phyloP scores from a whole-genome alignment of 2,329 filamentous ascomycete species.

The Exophiala bonariae region DNA sequence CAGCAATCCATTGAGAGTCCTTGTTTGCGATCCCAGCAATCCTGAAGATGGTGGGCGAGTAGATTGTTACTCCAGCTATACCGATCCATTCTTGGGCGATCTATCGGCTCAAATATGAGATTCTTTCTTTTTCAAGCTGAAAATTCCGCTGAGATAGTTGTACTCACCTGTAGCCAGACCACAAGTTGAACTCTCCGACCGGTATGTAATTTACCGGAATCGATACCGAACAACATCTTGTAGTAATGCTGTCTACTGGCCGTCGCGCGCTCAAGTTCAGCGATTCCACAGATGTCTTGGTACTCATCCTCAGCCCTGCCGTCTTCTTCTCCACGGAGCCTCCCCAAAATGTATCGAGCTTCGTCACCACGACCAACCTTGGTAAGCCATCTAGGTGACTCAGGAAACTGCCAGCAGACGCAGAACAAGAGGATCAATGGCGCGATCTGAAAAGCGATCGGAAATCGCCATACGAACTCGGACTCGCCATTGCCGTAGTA shows the following conservation, averaged over 20 bases:
- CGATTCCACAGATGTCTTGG: slow-evolving; percentile 66
- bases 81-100: too few species aligned
- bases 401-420: slow-evolving; percentile 66
- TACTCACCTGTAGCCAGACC: slow-evolving; percentile 70
- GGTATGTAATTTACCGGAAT: slow-evolving; percentile 65
- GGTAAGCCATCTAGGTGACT: slow-evolving; percentile 66
- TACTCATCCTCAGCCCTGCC: slow-evolving; percentile 63
- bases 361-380: slow-evolving; percentile 68
- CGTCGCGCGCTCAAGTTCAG: slow-evolving; percentile 60
- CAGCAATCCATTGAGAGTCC: too few species aligned
- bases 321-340: slow-evolving; percentile 62
- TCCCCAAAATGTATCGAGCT: slow-evolving; percentile 63
- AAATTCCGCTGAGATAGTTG: too few species aligned
- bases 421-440: slow-evolving; percentile 59
- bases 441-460: slow-evolving; percentile 69
- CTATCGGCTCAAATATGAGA: too few species aligned
- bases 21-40: too few species aligned
- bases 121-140: too few species aligned
- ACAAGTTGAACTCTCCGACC: slow-evolving; percentile 68
- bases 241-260: slow-evolving; percentile 56
- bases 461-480: slow-evolving; percentile 66
- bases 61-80: too few species aligned
- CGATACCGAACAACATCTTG: slow-evolving; percentile 67
- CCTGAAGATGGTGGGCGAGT: too few species aligned
- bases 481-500: slow-evolving; percentile 63